phyloP scores from a whole-genome alignment of 768 basidiomycete species.

The Lactarius vividus region DNA sequence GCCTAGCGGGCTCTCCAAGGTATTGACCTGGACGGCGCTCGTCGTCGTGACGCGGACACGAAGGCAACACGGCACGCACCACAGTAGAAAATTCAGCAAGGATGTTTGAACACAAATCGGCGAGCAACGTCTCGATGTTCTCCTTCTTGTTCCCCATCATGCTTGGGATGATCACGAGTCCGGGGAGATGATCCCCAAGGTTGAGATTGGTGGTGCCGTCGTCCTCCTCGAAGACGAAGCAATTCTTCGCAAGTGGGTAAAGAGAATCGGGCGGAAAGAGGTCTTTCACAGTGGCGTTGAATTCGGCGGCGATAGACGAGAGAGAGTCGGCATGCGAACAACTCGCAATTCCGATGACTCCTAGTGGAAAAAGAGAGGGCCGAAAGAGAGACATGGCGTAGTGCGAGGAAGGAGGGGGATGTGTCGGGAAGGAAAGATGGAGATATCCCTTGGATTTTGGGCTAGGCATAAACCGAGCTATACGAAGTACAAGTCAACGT shows the following conservation, averaged over 20 bases:
- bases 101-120: conserved; percentile 85
- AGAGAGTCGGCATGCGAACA: conserved; percentile 56
- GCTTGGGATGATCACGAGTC: conserved; percentile 75
- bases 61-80: conserved; percentile 47
- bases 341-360: conserved; percentile 83
- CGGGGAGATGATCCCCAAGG: conserved; percentile 53
- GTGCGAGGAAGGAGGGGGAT: conserved; percentile 70
- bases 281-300: conserved; percentile 60
- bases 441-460: conserved; percentile 73
- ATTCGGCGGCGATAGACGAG: conserved; percentile 56
- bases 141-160: conserved; percentile 85
- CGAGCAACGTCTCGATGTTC: conserved; percentile 85
- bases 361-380: conserved; percentile 79
- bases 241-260: conserved; percentile 77
- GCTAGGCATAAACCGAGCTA: conserved; percentile 82
- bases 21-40: conserved; percentile 54
- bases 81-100: conserved; percentile 81
- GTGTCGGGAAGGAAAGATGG: conserved; percentile 74
- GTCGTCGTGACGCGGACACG: neutral
- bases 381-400: conserved; percentile 67
- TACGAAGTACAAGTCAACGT: conserved; percentile 19
- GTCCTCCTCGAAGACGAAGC: conserved; percentile 80
- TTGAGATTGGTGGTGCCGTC: conserved; percentile 55
- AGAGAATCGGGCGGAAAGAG: conserved; percentile 64
- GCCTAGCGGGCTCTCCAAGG: conserved; percentile 77